Base-by-base conservation (phyloP, 2,329 filamentous ascomycete species). In the Cladosporium austrohemisphaericum region DNA sequence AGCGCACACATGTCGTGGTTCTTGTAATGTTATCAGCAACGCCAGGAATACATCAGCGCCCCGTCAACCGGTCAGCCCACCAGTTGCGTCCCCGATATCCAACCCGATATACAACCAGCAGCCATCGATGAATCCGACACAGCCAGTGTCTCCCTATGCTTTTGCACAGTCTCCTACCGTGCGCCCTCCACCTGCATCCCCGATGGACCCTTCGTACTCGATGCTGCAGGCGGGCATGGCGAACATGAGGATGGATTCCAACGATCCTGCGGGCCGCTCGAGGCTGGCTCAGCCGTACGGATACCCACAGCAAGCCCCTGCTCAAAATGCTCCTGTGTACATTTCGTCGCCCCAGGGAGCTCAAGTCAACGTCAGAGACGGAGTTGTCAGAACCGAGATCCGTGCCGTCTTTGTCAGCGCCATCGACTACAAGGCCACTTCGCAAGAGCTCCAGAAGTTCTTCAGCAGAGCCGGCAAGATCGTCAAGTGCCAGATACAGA, bases 401-500 rank as follows among this genome's bases (percentile, higher is more conserved):
- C 58, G 61, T 9, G 61, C 61, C 6, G 51, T 65, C 33, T 64
- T 64, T 45, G 57, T 65, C 25, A 58, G 51, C 14, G 54, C 53
- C 13, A 50, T 65, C 5, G 57, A 55, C 55, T 64, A 53, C 57
- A 58, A 59, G 52, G 58, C 60, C 14, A 48, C 51, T n/a, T 44
- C 51, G 9, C 52, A 51, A 16, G 61, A 64, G 14, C 54, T 65
- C 23, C 45, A 59, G 35, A 45, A 29, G 2, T 43, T 55, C 35
- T 65, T 65, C 56, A 41, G 51, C 41, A 41, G 49, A 46, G 60
- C 56, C 19, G 63, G 63, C 16, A 35, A 53, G 7, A 56, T 65
- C 36, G 52, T 55, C 19, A 58, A 56, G 22, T 56, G 59, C 38
- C 40, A 51, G 7, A 28, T 50, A 18, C 38, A 38, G 13, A 60